Evolutionary conservation across 306 rosid species (phyloP).

Genomic region (Pueraria montana): DNA sequence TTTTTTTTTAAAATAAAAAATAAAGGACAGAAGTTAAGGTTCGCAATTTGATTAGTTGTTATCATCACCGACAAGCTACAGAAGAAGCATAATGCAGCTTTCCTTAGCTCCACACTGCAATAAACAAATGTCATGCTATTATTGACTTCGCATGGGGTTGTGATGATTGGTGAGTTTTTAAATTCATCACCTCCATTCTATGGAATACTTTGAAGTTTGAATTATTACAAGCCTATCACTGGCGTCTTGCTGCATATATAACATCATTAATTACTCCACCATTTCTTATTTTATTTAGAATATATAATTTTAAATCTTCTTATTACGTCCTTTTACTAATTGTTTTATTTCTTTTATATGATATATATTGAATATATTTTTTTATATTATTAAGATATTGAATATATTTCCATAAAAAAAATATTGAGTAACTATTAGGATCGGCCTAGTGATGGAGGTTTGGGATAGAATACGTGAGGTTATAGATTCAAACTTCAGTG

Average conservation of each 20-base stretch:
- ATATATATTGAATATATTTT: background rate
- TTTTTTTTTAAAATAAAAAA: background rate
- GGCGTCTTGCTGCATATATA: conserved; percentile 1
- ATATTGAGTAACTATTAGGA: too few species aligned
- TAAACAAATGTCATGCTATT: conserved; percentile 46
- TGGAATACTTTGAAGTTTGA: conserved; percentile 41
- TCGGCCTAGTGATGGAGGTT: too few species aligned
- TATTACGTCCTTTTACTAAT: background rate
- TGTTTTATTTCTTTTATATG: background rate
- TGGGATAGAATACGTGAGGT: too few species aligned
- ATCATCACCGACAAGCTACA: conserved; percentile 64
- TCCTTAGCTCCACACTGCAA: conserved; percentile 12
- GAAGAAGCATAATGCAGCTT: conserved; percentile 49
- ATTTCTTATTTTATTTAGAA: background rate
- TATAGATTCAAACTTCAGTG: too few species aligned
- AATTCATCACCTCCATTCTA: background rate
- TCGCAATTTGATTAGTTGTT: conserved; percentile 27
- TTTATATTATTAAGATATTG: background rate
- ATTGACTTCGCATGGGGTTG: conserved; percentile 62
- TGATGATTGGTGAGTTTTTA: conserved; percentile 52
- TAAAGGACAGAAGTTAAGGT: background rate
- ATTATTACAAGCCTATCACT: conserved; percentile 45
- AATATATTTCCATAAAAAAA: too few species aligned
- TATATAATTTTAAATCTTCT: background rate
- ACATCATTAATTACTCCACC: conserved; percentile 33